A percentile compares a stretch with the other conserved stretches of the same genome.
Evolutionary conservation across 768 basidiomycete genomes (phyloP).

Genomic region (Tricholoma furcatifolium): DNA sequence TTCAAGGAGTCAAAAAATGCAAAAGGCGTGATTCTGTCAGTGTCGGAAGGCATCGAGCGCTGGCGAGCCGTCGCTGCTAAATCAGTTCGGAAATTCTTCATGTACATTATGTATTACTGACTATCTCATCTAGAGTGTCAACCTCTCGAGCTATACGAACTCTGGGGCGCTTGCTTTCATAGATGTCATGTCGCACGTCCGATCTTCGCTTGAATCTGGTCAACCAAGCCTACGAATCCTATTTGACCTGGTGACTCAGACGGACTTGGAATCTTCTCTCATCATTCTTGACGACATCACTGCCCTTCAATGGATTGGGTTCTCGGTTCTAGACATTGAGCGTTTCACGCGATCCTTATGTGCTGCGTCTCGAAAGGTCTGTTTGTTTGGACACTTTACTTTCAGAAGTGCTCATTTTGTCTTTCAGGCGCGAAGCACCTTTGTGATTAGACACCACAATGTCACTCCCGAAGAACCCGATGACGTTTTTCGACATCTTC

Average conservation of each 20-base stretch:
- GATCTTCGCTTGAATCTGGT: conserved; percentile 18
- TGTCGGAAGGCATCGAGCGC: conserved; percentile 52
- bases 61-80: conserved; percentile 67
- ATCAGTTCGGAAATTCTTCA: conserved; percentile 44
- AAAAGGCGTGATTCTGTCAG: conserved; percentile 52
- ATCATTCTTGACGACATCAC: conserved; percentile 74
- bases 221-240: conserved; percentile 30
- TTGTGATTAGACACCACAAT: conserved; percentile 67
- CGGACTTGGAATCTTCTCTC: conserved; percentile 25
- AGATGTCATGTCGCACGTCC: conserved; percentile 44
- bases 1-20: conserved; percentile 42
- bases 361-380: conserved; percentile 55
- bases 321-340: conserved; percentile 45
- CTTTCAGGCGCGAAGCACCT: conserved; percentile 47
- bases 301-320: conserved; percentile 71
- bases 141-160: conserved; percentile 33
- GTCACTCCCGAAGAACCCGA: conserved; percentile 56
- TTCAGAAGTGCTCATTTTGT: neutral
- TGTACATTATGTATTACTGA: neutral
- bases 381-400: neutral
- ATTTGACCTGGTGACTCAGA: conserved; percentile 32
- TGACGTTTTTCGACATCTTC: conserved; percentile 54
- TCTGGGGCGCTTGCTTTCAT: conserved; percentile 49
- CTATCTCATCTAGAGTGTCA: conserved; percentile 33
- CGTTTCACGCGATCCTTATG: conserved; percentile 62